Evolutionary conservation across 164 flowering plant genomes (phyloP).

Genomic region (Liquidambar formosana): DNA sequence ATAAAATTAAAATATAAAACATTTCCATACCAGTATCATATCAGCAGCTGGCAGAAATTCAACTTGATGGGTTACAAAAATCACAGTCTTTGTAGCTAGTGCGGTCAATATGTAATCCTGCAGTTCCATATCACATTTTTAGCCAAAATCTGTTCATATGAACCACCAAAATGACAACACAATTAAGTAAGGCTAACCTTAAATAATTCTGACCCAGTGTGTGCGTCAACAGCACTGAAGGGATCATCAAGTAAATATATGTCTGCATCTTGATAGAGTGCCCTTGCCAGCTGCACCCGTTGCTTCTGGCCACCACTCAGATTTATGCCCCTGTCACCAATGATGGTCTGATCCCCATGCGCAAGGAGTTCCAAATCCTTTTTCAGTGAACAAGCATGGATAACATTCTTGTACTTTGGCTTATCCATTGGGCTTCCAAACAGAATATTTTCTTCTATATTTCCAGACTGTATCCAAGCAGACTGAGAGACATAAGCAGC

Average conservation of each 20-base stretch:
- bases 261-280: slow-evolving; percentile 97
- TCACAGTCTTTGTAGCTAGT: slow-evolving; percentile 75
- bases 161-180: neutral
- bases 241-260: slow-evolving; percentile 98
- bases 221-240: slow-evolving; percentile 99
- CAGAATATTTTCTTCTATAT: slow-evolving; percentile 92
- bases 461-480: slow-evolving; percentile 99
- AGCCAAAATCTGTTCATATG: slow-evolving; percentile 14
- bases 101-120: slow-evolving; percentile 96
- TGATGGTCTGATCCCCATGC: slow-evolving; percentile 96
- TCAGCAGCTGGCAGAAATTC: slow-evolving; percentile 96
- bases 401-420: slow-evolving; percentile 75
- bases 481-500: slow-evolving; percentile 97
- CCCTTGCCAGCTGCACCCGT: slow-evolving; percentile 96
- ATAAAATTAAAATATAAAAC: neutral
- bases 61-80: slow-evolving; percentile 98
- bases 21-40: slow-evolving; percentile 74
- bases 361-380: slow-evolving; percentile 91
- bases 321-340: slow-evolving; percentile 98
- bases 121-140: slow-evolving; percentile 24
- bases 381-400: slow-evolving; percentile 86
- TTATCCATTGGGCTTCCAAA: slow-evolving; percentile 95
- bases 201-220: slow-evolving; percentile 89
- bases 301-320: slow-evolving; percentile 99
- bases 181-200: slow-evolving; percentile 46